These are phyloP conservation scores for Rhizopus microsporus DNA, from an alignment of 371 early-diverging fungal species.

Conservation along the genomic window DNA sequence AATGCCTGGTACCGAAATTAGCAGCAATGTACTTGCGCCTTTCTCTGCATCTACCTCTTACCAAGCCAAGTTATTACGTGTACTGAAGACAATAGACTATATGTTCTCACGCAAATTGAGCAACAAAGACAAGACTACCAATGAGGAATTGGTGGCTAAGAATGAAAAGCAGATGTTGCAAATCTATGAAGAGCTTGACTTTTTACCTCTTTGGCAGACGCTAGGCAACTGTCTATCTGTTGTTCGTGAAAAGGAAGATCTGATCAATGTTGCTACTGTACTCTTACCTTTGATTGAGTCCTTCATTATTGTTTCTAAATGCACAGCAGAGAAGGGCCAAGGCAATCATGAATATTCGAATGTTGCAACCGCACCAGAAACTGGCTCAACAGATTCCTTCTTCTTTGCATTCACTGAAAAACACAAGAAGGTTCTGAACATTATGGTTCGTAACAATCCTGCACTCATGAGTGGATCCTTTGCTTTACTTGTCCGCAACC, in stretches of 20 bases:
- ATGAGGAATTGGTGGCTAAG: conserved; percentile 23
- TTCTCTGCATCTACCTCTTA: conserved; percentile 86
- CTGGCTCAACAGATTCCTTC: conserved; percentile 59
- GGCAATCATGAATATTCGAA: conserved; percentile 27
- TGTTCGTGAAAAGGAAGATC: conserved; percentile 75
- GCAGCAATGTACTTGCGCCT: conserved; percentile 58
- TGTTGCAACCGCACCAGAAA: conserved; percentile 23
- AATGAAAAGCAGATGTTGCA: conserved; percentile 62
- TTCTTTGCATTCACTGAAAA: conserved; percentile 92
- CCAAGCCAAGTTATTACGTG: conserved; percentile 90
- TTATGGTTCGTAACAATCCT: conserved; percentile 97
- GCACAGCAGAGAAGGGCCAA: conserved; percentile 49
- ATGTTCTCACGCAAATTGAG: conserved; percentile 57
- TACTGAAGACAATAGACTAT: conserved; percentile 93
- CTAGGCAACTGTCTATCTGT: conserved; percentile 74
- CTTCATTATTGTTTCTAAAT: conserved; percentile 94
- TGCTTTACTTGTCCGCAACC: conserved; percentile 93
- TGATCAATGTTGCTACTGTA: conserved; percentile 91
- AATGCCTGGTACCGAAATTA: conserved; percentile 65
- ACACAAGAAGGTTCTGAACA: conserved; percentile 94
- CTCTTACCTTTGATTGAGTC: conserved; percentile 94
- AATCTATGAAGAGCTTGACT: conserved; percentile 74
- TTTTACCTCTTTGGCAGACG: conserved; percentile 78
- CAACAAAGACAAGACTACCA: conserved; percentile 23
- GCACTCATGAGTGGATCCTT: conserved; percentile 95